These are phyloP conservation scores for Saksenaea vasiformis DNA, from an alignment of 371 early-diverging fungal genomes.

Conservation along the genomic window DNA sequence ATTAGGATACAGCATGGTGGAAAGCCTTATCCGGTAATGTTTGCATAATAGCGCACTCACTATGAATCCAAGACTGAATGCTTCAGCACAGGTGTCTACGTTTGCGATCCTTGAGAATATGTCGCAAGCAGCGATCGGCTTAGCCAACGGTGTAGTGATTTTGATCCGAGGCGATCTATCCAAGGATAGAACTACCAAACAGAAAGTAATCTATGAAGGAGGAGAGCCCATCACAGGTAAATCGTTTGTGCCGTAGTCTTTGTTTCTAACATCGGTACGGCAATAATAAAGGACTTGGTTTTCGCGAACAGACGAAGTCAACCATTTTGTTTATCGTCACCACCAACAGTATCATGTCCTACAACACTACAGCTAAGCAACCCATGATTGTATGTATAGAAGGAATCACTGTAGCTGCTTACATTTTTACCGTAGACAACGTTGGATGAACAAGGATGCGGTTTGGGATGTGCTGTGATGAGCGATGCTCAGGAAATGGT, in stretches of 20 bases:
- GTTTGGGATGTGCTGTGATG: conserved; percentile 75
- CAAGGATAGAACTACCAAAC: conserved; percentile 76
- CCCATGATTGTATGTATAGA: conserved; percentile 46
- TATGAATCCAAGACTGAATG: background rate
- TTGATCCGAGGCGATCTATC: conserved; percentile 82
- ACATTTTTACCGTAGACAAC: conserved; percentile 44
- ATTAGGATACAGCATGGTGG: conserved; percentile 77
- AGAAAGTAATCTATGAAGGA: conserved; percentile 80
- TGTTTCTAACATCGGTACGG: background rate
- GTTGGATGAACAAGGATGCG: conserved; percentile 86
- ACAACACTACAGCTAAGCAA: conserved; percentile 62
- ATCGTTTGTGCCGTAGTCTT: background rate
- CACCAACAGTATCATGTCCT: conserved; percentile 65
- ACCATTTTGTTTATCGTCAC: conserved; percentile 77
- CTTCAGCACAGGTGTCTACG: conserved; percentile 65
- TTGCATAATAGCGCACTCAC: conserved; percentile 10
- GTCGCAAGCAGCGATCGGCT: conserved; percentile 86
- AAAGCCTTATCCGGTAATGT: conserved; percentile 71
- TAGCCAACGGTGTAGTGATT: conserved; percentile 89
- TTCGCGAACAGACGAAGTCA: conserved; percentile 70
- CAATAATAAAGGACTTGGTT: conserved; percentile 62
- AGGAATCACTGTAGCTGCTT: conserved; percentile 16
- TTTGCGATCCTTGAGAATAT: conserved; percentile 80
- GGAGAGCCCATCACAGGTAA: conserved; percentile 83
- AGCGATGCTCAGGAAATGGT: conserved; percentile 79